These are phyloP conservation scores for Nelumbo lutea DNA, from an alignment of 164 flowering plant genomes.

Conservation along the genomic window DNA sequence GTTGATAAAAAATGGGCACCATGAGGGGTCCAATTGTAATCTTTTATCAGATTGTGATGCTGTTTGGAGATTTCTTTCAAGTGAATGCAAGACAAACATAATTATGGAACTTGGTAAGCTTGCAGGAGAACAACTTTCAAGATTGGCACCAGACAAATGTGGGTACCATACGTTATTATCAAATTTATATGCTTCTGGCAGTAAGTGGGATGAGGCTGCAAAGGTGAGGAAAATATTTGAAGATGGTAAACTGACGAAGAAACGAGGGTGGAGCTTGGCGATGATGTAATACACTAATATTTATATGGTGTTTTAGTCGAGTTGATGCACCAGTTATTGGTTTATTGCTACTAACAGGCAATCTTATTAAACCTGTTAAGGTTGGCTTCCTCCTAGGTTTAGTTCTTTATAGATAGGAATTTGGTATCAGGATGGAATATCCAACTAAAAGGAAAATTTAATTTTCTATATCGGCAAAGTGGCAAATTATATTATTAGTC, in stretches of 20 bases:
- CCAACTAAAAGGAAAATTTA: no score
- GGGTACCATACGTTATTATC: constrained; percentile 29
- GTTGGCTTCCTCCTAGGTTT: no score
- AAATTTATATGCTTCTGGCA: constrained; percentile 25
- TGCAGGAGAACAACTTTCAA: constrained; percentile 26
- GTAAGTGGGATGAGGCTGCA: constrained; percentile 28
- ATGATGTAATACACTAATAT: constrained; percentile 8
- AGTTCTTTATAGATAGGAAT: no score
- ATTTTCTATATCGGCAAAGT: no score
- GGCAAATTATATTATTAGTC: no score
- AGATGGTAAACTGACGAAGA: constrained; percentile 26
- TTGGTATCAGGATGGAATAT: no score
- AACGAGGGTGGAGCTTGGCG: constrained; percentile 27
- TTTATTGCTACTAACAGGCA: no score
- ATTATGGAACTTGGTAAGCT: constrained; percentile 26
- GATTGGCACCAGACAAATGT: constrained; percentile 28
- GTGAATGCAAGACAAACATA: constrained; percentile 22
- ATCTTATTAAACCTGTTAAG: no score
- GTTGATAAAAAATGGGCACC: constrained; percentile 16
- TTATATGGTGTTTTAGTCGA: no score
- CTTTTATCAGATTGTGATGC: constrained; percentile 19
- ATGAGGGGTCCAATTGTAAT: constrained; percentile 4
- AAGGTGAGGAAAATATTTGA: constrained; percentile 25
- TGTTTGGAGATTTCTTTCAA: constrained; percentile 30
- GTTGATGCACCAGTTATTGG: no score